Conservation (phyloP, 1,284 basidiomycete genomes). For the Athelia psychrophila region DNA sequence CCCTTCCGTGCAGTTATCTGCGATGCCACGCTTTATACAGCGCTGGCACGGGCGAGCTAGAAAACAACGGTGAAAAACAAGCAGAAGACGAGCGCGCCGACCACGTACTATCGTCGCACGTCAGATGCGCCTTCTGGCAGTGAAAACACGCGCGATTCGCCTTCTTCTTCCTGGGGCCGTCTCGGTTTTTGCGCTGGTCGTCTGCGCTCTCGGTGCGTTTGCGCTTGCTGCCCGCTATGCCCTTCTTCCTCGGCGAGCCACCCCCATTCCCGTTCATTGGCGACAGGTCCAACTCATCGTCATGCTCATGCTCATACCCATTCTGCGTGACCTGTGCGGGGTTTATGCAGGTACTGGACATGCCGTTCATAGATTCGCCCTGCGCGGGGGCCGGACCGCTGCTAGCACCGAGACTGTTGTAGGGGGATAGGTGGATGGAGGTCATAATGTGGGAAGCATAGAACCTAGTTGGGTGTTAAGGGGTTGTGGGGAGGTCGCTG, state of each 20-base stretch:
- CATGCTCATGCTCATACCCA: conserved; percentile 26
- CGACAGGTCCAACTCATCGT: conserved; percentile 38
- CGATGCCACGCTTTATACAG: conserved; percentile 92
- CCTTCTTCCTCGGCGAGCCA: conserved; percentile 32
- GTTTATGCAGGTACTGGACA: conserved; percentile 21
- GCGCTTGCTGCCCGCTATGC: conserved; percentile 33
- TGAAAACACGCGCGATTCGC: conserved; percentile 91
- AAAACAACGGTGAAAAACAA: conserved; percentile 12
- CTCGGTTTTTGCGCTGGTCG: conserved; percentile 33
- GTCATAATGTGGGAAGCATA: background rate
- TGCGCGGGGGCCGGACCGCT: conserved; percentile 4
- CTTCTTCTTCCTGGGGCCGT: conserved; percentile 87
- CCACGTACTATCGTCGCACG: conserved; percentile 87
- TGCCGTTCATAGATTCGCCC: conserved; percentile 16
- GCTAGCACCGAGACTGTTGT: background rate
- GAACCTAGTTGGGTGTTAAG: background rate
- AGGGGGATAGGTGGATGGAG: background rate
- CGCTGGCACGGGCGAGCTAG: conserved; percentile 92
- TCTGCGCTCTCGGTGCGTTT: conserved; percentile 36
- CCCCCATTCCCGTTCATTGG: conserved; percentile 26
- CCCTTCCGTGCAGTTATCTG: conserved; percentile 88
- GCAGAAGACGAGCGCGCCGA: conserved; percentile 24
- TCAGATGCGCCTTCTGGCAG: conserved; percentile 95
- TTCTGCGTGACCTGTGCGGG: conserved; percentile 32
- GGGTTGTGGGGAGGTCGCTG: background rate